Evolutionary conservation across 306 rosid species (phyloP).

Genomic region (Malus fusca): DNA sequence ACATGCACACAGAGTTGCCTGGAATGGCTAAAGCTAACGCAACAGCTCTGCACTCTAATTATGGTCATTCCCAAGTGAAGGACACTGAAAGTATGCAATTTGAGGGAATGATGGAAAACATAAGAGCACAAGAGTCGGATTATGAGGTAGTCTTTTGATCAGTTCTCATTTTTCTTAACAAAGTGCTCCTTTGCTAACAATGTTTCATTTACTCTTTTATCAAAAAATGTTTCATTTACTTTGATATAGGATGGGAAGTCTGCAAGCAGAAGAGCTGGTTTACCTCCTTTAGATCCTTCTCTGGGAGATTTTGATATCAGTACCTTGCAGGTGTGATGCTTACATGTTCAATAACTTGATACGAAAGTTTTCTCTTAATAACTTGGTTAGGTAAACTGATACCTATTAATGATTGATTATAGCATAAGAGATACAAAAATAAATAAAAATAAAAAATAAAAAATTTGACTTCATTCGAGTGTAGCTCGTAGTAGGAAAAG

Average conservation of each 20-base stretch:
- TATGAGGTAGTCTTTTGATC: conserved; percentile 50
- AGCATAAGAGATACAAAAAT: neutral
- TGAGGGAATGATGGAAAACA: conserved; percentile 50
- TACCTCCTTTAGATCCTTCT: conserved; percentile 49
- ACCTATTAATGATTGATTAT: neutral
- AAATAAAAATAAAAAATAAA: neutral
- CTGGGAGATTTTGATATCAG: conserved; percentile 55
- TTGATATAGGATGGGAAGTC: conserved; percentile 51
- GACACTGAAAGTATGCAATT: conserved; percentile 48
- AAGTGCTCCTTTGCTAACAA: conserved; percentile 16
- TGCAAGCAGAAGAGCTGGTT: conserved; percentile 39
- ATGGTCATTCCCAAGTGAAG: conserved; percentile 44
- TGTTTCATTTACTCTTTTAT: neutral
- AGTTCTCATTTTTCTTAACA: neutral
- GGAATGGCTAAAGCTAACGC: conserved; percentile 34
- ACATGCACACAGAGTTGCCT: conserved; percentile 34
- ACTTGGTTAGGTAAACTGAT: neutral
- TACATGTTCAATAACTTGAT: conserved; percentile 2
- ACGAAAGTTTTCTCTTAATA: neutral
- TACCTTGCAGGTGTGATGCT: conserved; percentile 70
- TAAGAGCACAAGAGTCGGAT: conserved; percentile 45
- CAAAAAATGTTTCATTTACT: conserved; percentile 4
- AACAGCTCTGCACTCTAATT: conserved; percentile 28
- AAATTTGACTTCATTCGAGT: neutral
- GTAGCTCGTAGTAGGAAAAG: neutral